Evolutionary conservation across 768 basidiomycete species (phyloP).

Genomic region (Tylopilus sp.): DNA sequence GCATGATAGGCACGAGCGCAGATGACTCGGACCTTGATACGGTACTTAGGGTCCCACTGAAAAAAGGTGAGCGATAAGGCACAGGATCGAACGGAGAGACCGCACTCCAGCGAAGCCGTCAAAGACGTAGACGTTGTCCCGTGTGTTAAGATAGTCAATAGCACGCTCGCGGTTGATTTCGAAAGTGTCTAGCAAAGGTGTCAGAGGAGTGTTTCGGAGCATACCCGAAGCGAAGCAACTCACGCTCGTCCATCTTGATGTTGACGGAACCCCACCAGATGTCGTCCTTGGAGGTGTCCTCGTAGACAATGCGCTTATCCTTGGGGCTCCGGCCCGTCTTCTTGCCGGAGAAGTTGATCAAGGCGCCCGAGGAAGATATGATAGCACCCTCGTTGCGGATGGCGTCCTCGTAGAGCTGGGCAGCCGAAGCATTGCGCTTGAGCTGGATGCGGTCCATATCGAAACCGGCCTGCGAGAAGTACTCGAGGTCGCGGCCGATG

Average conservation of each 20-base stretch:
- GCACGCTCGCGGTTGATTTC: conserved; percentile 99
- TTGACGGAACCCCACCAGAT: conserved; percentile 99
- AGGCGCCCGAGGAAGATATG: conserved; percentile 90
- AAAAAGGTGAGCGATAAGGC: background rate
- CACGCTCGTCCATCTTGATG: conserved; percentile 97
- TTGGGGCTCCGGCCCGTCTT: conserved; percentile 98
- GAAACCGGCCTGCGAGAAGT: conserved; percentile 98
- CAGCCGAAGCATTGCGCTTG: conserved; percentile 89
- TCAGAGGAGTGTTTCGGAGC: background rate
- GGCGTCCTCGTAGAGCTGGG: conserved; percentile 95
- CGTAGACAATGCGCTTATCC: conserved; percentile 99
- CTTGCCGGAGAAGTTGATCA: conserved; percentile 99
- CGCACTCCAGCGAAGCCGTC: conserved; percentile 89
- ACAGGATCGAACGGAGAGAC: conserved; percentile 2
- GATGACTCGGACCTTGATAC: conserved; percentile 99
- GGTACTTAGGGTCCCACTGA: conserved; percentile 97
- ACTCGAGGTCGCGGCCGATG: conserved; percentile 89
- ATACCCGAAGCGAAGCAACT: conserved; percentile 29
- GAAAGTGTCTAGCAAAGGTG: conserved; percentile 72
- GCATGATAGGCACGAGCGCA: conserved; percentile 98
- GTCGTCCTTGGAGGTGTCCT: conserved; percentile 93
- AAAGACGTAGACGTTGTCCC: conserved; percentile 97
- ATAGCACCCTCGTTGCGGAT: conserved; percentile 98
- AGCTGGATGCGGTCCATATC: conserved; percentile 97
- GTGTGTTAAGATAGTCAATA: conserved; percentile 98